Evolutionary conservation across 805 yeast species (phyloP).

Genomic region (Huiozyma sinensis): DNA sequence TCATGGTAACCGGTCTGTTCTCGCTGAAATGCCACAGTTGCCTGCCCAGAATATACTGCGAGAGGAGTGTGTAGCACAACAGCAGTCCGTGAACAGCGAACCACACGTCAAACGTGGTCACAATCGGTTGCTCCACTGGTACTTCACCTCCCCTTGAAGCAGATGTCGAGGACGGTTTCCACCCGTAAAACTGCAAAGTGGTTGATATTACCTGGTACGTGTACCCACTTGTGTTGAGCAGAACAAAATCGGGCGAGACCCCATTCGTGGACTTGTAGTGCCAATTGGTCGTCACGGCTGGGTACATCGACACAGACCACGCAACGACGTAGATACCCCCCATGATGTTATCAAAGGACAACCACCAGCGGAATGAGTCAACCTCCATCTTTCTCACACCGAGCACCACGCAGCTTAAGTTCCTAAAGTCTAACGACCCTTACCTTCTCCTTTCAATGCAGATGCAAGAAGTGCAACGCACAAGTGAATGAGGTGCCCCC

Average conservation of each 20-base stretch:
- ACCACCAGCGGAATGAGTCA: too few relatives aligned
- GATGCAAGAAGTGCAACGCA: too few relatives aligned
- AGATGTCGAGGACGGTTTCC: constrained; percentile 13
- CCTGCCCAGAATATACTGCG: constrained; percentile 32
- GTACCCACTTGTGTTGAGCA: constrained; percentile 39
- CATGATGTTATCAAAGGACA: constrained; percentile 7
- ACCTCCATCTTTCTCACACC: too few relatives aligned
- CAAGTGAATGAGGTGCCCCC: too few relatives aligned
- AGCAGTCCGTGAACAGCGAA: constrained; percentile 40
- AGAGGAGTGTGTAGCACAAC: constrained; percentile 30
- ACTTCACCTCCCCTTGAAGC: constrained; percentile 6
- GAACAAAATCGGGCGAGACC: constrained; percentile 38
- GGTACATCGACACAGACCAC: constrained; percentile 42
- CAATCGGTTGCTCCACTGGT: constrained; percentile 28
- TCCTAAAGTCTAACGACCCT: too few relatives aligned
- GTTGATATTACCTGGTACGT: constrained; percentile 34
- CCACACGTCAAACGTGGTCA: constrained; percentile 35
- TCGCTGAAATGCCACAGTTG: constrained; percentile 28
- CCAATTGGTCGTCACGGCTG: constrained; percentile 35
- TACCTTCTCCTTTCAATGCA: too few relatives aligned
- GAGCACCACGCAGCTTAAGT: too few relatives aligned
- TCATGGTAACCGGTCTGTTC: constrained; percentile 13
- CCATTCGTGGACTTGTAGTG: constrained; percentile 36
- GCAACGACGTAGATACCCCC: constrained; percentile 31
- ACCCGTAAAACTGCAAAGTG: constrained; percentile 31